phyloP scores from a whole-genome alignment of 2,329 filamentous ascomycete species.

The Alternaria arbusti region DNA sequence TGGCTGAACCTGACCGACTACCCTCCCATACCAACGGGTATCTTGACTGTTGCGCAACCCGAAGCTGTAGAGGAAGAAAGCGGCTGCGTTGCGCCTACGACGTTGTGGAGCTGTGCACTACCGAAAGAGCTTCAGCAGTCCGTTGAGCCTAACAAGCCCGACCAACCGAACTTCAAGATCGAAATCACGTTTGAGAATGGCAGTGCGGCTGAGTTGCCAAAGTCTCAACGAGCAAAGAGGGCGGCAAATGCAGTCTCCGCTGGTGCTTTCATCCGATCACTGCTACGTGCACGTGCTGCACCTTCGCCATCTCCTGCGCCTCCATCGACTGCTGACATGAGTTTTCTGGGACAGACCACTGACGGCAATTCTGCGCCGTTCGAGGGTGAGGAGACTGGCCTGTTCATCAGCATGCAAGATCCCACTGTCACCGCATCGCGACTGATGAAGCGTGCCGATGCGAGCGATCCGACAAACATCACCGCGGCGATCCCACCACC shows the following conservation, averaged over 20 bases:
- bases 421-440: slow-evolving; percentile 35
- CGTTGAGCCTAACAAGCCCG: slow-evolving; percentile 66
- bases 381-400: slow-evolving; percentile 84
- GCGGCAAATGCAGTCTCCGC: slow-evolving; percentile 65
- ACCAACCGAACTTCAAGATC: slow-evolving; percentile 80
- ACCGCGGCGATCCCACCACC: slow-evolving; percentile 68
- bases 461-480: slow-evolving; percentile 48
- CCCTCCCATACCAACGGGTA: slow-evolving; percentile 83
- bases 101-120: slow-evolving; percentile 84
- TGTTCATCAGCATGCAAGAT: slow-evolving; percentile 78
- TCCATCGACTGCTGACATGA: slow-evolving; percentile 72
- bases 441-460: slow-evolving; percentile 46
- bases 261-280: slow-evolving; percentile 43
- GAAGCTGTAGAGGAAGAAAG: slow-evolving; percentile 68
- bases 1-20: slow-evolving; percentile 89
- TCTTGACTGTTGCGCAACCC: slow-evolving; percentile 78
- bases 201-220: slow-evolving; percentile 40
- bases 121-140: slow-evolving; percentile 77
- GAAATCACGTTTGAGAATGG: slow-evolving; percentile 70
- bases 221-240: slow-evolving; percentile 50
- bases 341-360: slow-evolving; percentile 84
- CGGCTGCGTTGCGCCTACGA: slow-evolving; percentile 73
- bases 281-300: slow-evolving; percentile 34
- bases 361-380: slow-evolving; percentile 75
- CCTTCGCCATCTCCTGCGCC: slow-evolving; percentile 61